Base-by-base conservation (phyloP, 2,329 filamentous ascomycete genomes). In the Exophiala dermatitidis region DNA sequence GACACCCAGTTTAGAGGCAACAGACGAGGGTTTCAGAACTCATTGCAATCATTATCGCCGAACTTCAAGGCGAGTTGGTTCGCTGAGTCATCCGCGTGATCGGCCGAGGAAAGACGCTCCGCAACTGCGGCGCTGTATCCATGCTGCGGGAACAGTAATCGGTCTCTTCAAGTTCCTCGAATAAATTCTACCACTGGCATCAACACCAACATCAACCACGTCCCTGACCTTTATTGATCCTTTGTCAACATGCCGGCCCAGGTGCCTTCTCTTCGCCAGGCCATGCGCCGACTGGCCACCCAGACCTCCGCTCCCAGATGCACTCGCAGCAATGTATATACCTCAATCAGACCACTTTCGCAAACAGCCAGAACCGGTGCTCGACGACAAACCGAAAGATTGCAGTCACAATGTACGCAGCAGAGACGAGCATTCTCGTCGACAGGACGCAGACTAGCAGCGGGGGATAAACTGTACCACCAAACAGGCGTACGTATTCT, bases 381-480 rank as follows among this genome's bases (percentile, higher is more conserved):
- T 48, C 53, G 48, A 26, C 44, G 53, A 36, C 51, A 57, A 38
- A 48, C 50, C 37, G 19, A 19, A 19, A 19, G 19, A 19, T 46
- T 54, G 28, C 56, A 57, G 31, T 50, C 54, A 40, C 57, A 57
- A 60, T 60, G 59, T 34, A 19, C 19, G 19, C 41, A 54, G 10
- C 52, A 56, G 32, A 33, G 43, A 7, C 55, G 58, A 48, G 30
- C 52, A 4, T 61, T 62, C 46, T 61, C 60, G 40, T 54, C 58
- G 2, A 56, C 58, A 10, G 43, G 46, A 31, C 32, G 51, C 8
- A 50, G 53, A 68, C 62, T 52, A 10, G 72, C 72, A 58, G 72
- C 72, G 9, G 68, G 76, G 64, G 72, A 72, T 30, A 73, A 72
- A 57, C 65, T 72, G 38, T 66, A 69, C 31, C 68, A 74, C 61